Evolutionary conservation across 2,329 filamentous ascomycete species (phyloP).

Genomic region (Tolypocladium cylindrosporum): DNA sequence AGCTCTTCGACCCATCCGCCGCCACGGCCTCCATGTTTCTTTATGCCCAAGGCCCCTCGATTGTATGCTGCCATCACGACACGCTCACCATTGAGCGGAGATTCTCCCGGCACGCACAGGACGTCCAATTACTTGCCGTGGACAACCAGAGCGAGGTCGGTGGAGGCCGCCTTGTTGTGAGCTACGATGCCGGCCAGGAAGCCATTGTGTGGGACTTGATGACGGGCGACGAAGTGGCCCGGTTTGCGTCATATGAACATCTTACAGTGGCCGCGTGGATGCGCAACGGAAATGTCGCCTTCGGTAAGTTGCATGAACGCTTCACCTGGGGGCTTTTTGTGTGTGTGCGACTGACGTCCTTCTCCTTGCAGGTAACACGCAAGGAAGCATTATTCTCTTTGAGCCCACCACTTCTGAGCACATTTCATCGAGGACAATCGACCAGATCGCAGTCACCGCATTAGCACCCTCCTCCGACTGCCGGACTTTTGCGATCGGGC

Average conservation of each 20-base stretch:
- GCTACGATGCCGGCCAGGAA: slow-evolving; percentile 83
- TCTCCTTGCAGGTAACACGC: slow-evolving; percentile 60
- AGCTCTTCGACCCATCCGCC: slow-evolving; percentile 74
- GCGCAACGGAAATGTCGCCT: slow-evolving; percentile 92
- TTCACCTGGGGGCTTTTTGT: neutral
- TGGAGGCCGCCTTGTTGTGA: slow-evolving; percentile 77
- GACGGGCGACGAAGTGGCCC: slow-evolving; percentile 79
- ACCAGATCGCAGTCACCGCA: slow-evolving; percentile 89
- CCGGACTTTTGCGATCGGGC: slow-evolving; percentile 94
- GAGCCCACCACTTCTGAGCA: slow-evolving; percentile 90
- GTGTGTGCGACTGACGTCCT: neutral
- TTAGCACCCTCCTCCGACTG: slow-evolving; percentile 84
- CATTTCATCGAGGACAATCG: slow-evolving; percentile 78
- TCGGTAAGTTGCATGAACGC: slow-evolving; percentile 52
- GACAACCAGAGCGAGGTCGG: slow-evolving; percentile 87
- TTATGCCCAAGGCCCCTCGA: slow-evolving; percentile 71
- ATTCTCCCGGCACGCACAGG: slow-evolving; percentile 74
- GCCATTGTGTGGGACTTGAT: slow-evolving; percentile 96
- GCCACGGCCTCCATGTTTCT: slow-evolving; percentile 87
- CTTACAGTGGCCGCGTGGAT: slow-evolving; percentile 86
- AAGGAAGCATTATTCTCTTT: slow-evolving; percentile 90
- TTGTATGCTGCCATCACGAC: slow-evolving; percentile 87
- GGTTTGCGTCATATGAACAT: slow-evolving; percentile 87
- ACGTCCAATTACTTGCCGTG: slow-evolving; percentile 74
- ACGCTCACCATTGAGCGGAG: slow-evolving; percentile 79